Evolutionary conservation across 1,284 basidiomycete species (phyloP), one percentile per base, ranked within the genome.

Genomic region (Cutaneotrichosporon dermatis): DNA sequence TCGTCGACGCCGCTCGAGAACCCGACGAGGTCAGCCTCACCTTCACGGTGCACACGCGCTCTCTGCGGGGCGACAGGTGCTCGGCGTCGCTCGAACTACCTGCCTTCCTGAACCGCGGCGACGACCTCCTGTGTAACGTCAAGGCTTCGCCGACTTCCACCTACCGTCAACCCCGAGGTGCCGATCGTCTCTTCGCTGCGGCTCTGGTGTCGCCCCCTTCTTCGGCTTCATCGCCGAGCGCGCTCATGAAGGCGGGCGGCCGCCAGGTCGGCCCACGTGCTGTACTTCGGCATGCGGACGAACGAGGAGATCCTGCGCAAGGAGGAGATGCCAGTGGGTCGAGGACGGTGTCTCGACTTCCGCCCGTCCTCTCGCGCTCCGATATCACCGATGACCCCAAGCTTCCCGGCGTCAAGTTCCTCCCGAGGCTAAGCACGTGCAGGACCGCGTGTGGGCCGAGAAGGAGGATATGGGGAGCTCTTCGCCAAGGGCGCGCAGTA

Each of bases 211-310:
- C 25, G 80, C 83, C 6, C 83, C 83, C 1, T 82, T 84, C 79
- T 78, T 82, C 45, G 82, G 82, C 1, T 84, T 84, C 74, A 74
- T 84, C 43, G 81, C 83, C 66, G 83, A 84, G 65, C 80, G 82
- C 82, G 13, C 70, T 78, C 60, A 82, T 83, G 71, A 80, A 79
- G 67, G 68, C 73, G 51, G 78, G 80, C 6, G 82, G 82, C 0
- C 72, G 82, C 13, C 73, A 79, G 15, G 83, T 9, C 81, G 79
- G 25, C 72, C 74, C 56, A 77, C 76, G 66, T 83, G 37, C 70
- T 83, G 48, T 83, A 83, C 78, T 83, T 82, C 61, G 83, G 83
- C 12, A 53, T 44, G 11, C 74, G 81, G 11, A 70, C 75, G 12
- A 79, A 81, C 2, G 68, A 76, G 34, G 83, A 83, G 65, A 81